Percentiles rank a stretch among this genome's conserved stretches.
Conservation (phyloP, 257 asterid genomes). For the Perilla frutescens region DNA sequence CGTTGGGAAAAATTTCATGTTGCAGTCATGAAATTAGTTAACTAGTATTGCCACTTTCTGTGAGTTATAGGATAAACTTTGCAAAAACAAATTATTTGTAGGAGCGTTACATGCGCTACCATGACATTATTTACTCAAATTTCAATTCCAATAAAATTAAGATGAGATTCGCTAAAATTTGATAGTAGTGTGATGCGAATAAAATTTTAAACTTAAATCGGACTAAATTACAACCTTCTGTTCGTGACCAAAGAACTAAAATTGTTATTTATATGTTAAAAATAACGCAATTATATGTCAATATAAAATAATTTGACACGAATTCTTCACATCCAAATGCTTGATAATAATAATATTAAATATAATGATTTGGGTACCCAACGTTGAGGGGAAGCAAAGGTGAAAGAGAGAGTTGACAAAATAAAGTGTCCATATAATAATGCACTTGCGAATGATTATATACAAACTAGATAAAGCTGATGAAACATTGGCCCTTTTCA, state of each 20-base stretch:
- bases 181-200: no score
- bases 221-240: neutral
- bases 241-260: neutral
- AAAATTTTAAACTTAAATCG: no score
- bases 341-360: neutral
- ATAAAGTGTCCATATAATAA: constrained; percentile 23
- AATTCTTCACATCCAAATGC: neutral
- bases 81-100: no score
- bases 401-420: constrained; percentile 45
- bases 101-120: no score
- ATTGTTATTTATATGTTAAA: neutral
- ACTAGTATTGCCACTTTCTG: no score
- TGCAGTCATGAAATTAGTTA: no score
- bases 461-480: constrained; percentile 31
- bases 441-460: neutral
- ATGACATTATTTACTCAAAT: no score
- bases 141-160: no score
- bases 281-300: no score
- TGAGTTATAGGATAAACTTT: no score
- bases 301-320: neutral
- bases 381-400: constrained; percentile 78
- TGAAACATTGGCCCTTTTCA: constrained; percentile 33
- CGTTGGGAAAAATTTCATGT: no score
- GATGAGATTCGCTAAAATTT: no score
- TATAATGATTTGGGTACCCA: constrained; percentile 48